Evolutionary conservation across 2,329 filamentous ascomycete species (phyloP).

Genomic region (Polytolypa hystricis): DNA sequence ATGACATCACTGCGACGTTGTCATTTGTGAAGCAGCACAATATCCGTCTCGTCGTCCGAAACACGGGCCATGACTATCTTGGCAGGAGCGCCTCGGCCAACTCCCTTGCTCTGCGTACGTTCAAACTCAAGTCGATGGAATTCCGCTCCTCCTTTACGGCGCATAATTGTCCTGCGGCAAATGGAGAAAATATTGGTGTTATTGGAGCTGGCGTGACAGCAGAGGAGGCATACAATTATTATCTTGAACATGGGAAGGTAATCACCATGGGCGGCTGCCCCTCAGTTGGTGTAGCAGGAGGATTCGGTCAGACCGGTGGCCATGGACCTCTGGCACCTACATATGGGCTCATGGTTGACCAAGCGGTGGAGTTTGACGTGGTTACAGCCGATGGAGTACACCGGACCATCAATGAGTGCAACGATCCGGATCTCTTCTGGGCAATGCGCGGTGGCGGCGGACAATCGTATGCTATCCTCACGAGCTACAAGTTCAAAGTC

Average conservation of each 20-base stretch:
- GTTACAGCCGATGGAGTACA: conserved; percentile 37
- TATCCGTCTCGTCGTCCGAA: conserved; percentile 38
- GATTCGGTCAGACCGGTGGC: conserved; percentile 48
- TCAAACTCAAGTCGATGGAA: conserved; percentile 27
- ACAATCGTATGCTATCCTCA: conserved; percentile 44
- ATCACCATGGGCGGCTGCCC: conserved; percentile 6
- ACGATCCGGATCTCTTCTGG: conserved; percentile 39
- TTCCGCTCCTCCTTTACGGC: conserved; percentile 16
- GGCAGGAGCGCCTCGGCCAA: conserved; percentile 30
- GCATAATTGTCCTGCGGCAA: conserved; percentile 14
- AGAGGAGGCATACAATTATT: conserved; percentile 8
- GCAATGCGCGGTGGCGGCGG: conserved; percentile 38
- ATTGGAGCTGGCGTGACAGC: conserved; percentile 13
- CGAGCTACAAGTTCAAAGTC: conserved; percentile 19
- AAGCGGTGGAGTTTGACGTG: conserved; percentile 38
- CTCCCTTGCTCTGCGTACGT: conserved; percentile 30
- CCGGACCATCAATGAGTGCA: conserved; percentile 30
- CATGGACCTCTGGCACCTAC: conserved; percentile 42
- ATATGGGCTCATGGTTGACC: conserved; percentile 41
- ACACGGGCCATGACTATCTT: conserved; percentile 45
- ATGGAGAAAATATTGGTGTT: conserved; percentile 37
- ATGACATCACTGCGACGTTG: conserved; percentile 12
- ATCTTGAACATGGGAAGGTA: conserved; percentile 5
- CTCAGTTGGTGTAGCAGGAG: conserved; percentile 47
- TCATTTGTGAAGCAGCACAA: conserved; percentile 16